Percentiles rank a stretch among this genome's conserved stretches.
Conservation (phyloP, 192 early-diverging fungal species). For the Coemansia guatemalensis region DNA sequence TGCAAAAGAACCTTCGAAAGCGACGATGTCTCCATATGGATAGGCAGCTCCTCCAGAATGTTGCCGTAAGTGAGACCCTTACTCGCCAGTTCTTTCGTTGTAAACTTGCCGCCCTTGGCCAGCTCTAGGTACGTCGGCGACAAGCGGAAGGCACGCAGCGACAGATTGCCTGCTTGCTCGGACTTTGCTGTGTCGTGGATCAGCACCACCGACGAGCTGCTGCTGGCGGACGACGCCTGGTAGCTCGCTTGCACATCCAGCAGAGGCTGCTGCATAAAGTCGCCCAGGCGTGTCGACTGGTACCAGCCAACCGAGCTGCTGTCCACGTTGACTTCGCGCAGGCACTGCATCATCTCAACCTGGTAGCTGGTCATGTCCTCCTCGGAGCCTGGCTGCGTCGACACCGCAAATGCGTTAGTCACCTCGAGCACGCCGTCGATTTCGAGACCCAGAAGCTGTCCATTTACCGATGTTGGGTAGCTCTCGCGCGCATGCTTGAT, state of each 20-base stretch:
- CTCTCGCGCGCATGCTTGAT: conserved; percentile 93
- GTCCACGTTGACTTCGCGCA: conserved; percentile 93
- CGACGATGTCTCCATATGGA: conserved; percentile 82
- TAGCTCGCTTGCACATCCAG: conserved; percentile 90
- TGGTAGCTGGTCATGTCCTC: conserved; percentile 82
- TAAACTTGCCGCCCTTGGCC: conserved; percentile 81
- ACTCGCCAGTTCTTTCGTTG: conserved; percentile 72
- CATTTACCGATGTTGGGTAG: conserved; percentile 77
- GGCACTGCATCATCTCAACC: conserved; percentile 88
- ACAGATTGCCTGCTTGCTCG: conserved; percentile 79
- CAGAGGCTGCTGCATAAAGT: conserved; percentile 86
- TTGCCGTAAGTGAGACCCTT: conserved; percentile 79
- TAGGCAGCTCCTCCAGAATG: conserved; percentile 88
- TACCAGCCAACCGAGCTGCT: conserved; percentile 98
- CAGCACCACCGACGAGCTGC: conserved; percentile 82
- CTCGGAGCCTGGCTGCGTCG: conserved; percentile 58
- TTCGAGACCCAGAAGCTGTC: conserved; percentile 94
- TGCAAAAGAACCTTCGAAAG: conserved; percentile 76
- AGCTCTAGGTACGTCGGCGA: conserved; percentile 82
- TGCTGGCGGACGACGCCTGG: conserved; percentile 73
- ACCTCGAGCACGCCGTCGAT: conserved; percentile 88
- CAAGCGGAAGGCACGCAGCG: conserved; percentile 85
- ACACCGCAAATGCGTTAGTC: conserved; percentile 88
- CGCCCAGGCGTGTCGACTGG: conserved; percentile 84
- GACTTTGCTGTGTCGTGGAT: conserved; percentile 90